These are phyloP conservation scores for Entomortierella chlamydospora DNA, from an alignment of 192 early-diverging fungal species.

Conservation along the genomic window DNA sequence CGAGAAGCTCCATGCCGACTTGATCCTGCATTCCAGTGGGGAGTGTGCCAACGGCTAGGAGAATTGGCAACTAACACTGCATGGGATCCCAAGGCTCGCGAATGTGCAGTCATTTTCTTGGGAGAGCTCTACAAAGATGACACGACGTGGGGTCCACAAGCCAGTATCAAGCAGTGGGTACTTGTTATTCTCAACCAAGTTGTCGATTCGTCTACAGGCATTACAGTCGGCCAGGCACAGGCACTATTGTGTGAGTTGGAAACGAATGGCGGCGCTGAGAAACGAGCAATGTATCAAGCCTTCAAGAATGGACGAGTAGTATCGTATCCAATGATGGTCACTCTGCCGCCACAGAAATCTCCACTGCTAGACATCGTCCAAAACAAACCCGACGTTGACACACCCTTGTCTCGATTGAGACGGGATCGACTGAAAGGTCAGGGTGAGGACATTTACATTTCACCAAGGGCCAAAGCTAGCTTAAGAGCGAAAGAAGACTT, in stretches of 20 bases:
- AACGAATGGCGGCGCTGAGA: too few species aligned
- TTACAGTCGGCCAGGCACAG: background rate
- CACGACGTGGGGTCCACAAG: background rate
- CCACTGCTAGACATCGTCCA: too few species aligned
- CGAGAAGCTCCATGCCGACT: slow-evolving; percentile 1
- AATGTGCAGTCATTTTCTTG: background rate
- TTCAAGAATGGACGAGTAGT: too few species aligned
- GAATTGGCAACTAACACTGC: background rate
- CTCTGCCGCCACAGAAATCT: too few species aligned
- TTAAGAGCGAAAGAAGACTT: background rate
- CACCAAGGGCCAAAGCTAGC: background rate
- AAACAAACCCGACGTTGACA: too few species aligned
- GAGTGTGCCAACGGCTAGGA: background rate
- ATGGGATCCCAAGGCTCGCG: background rate
- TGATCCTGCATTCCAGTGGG: slow-evolving; percentile 3
- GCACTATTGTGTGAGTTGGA: background rate
- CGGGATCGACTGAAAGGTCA: background rate
- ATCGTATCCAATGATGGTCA: too few species aligned
- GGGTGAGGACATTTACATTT: background rate
- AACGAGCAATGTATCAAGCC: too few species aligned
- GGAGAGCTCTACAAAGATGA: slow-evolving; percentile 1
- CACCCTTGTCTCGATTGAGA: background rate
- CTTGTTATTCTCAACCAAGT: background rate
- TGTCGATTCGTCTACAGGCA: background rate
- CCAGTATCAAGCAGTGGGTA: background rate